Evolutionary conservation across 768 basidiomycete species (phyloP), one percentile per base, ranked within the genome.

Genomic region (Boletus vinaceobasis): DNA sequence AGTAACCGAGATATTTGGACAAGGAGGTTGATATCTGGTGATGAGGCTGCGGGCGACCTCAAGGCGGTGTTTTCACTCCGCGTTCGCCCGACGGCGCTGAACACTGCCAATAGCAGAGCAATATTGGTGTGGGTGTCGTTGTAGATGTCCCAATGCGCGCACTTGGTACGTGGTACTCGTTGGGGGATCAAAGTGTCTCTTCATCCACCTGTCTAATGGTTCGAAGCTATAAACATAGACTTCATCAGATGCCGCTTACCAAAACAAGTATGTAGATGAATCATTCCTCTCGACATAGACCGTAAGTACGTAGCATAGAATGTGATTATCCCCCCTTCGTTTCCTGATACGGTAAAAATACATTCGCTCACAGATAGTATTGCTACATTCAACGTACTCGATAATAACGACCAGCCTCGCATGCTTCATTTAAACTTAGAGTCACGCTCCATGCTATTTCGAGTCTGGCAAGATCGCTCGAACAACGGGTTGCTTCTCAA

Each of bases 401-500:
- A 36, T 29, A n/a, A 27, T 2, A 21, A 21, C 32, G 8, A 40
- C 26, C 17, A 32, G 1, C 33, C 2, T 43, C 6, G 21, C 21
- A 8, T 15, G 1, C 10, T 7, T 26, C 42, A 29, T 23, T 23
- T 2, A 36, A 17, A 23, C 27, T 5, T 27, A 10, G 0, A 5
- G 15, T 13, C 8, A 10, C 29, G 1, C 27, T 32, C 29, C 43
- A 29, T 5, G 4, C 23, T 2, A 23, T 23, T 23, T 23, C 23
- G 29, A 29, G 9, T 58, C 56, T 9, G 60, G 60, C 23, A 54
- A 5, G 19, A 61, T 54, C 11, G 36, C 49, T 32, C 21, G n/a
- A 38, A 26, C 39, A 10, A 15, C 37, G 36, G 63, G 70, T 38
- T 61, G 57, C 43, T 60, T 70, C 38, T 68, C 70, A 6, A 67